Evolutionary conservation across 768 basidiomycete genomes (phyloP), one percentile per base, ranked within the genome.

Genomic region (Butyriboletus loyo): DNA sequence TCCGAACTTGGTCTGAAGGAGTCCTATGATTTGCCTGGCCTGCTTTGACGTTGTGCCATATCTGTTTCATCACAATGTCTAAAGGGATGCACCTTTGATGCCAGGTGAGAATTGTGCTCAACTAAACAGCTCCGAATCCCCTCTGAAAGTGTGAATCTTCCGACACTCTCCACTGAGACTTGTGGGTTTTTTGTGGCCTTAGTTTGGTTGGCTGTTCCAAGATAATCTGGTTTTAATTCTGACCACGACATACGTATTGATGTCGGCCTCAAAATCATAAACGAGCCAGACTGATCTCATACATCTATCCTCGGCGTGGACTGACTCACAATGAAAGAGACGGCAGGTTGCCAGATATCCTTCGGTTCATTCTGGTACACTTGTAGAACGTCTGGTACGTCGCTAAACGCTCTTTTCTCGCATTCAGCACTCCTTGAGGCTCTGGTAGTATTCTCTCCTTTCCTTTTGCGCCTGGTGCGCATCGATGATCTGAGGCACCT

Each of bases 391-490:
- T 59, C 53, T 28, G 22, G 37, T 21, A 49, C 48, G 48, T 47
- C 39, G 21, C 35, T 28, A 6, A 14, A 35, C 52, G 28, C 38
- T 44, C 39, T 45, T 55, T 50, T 38, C 52, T 40, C 11, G 15
- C 7, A 39, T 27, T 15, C 14, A 24, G 5, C 43, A 24, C 45
- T 25, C 32, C 13, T 46, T 25, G 15, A 46, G 25, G 34, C 22
- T 35, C 32, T 35, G 34, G 45, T 19, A 35, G 28, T 14, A 48
- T 50, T 52, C 35, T 41, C 11, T 48, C 24, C 31, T 24, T n/a
- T 43, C 37, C 7, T 50, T 50, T 47, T 63, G 66, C 64, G 66
- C 66, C 66, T 46, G 66, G 66, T 43, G 66, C 66, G 66, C 65
- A 44, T 56, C 50, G 28, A 66, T 68, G 61, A 61, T 59, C 42